Conservation (phyloP, 805 yeast species). For the Hanseniaspora lachancei region DNA sequence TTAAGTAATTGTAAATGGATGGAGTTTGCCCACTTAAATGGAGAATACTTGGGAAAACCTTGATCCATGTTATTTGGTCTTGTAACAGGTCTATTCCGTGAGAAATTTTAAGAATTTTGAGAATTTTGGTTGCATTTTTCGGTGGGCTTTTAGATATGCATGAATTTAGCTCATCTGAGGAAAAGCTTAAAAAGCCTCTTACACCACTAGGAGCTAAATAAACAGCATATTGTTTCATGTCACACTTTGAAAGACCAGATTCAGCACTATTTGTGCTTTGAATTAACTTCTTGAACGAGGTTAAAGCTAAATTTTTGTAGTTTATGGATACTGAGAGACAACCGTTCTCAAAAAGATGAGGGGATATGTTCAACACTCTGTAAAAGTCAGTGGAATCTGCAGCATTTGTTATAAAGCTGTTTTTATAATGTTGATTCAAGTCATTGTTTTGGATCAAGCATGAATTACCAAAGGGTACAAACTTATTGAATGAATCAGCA, state of each 20-base stretch:
- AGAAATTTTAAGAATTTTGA: constrained; percentile 28
- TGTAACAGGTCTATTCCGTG: constrained; percentile 26
- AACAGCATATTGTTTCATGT: constrained; percentile 23
- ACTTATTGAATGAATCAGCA: constrained; percentile 23
- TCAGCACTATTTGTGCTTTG: constrained; percentile 17
- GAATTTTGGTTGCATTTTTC: constrained; percentile 28
- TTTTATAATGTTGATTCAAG: neutral
- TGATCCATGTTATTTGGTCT: constrained; percentile 43
- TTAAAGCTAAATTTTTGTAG: constrained; percentile 25
- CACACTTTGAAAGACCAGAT: constrained; percentile 6
- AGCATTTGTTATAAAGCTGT: neutral
- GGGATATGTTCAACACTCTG: constrained; percentile 34
- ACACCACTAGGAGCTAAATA: constrained; percentile 47
- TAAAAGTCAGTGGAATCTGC: constrained; percentile 14
- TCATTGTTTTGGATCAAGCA: constrained; percentile 23
- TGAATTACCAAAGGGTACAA: constrained; percentile 42
- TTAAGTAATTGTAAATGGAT: constrained; percentile 41
- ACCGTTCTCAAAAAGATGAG: constrained; percentile 36
- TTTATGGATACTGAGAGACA: constrained; percentile 31
- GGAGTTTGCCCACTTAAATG: constrained; percentile 62
- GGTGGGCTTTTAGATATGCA: constrained; percentile 33
- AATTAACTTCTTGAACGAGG: constrained; percentile 23
- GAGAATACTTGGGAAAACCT: constrained; percentile 50
- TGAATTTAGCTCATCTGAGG: constrained; percentile 22
- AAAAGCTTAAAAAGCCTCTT: constrained; percentile 32